Evolutionary conservation across 768 basidiomycete species (phyloP).

Genomic region (Boletus rufocinnamomeus): DNA sequence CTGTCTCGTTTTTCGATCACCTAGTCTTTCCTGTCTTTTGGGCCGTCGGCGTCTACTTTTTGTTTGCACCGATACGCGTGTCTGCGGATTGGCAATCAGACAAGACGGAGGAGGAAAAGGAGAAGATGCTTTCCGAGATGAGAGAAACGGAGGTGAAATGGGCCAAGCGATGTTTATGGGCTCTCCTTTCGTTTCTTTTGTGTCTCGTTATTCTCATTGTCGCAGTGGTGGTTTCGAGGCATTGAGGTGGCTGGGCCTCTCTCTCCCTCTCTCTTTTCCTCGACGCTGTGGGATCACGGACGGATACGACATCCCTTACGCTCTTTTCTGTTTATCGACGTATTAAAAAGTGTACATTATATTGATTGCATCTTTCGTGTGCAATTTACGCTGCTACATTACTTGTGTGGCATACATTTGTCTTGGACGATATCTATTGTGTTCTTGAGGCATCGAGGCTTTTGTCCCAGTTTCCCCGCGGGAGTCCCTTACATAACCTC

Average conservation of each 20-base stretch:
- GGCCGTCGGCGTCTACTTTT: constrained; percentile 58
- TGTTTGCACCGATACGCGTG: constrained; percentile 51
- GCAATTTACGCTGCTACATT: neutral
- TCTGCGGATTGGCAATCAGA: constrained; percentile 57
- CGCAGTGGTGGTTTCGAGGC: constrained; percentile 24
- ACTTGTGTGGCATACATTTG: neutral
- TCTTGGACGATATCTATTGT: too few relatives aligned
- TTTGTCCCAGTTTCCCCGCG: too few relatives aligned
- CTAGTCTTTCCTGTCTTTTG: constrained; percentile 65
- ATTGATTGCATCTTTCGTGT: neutral
- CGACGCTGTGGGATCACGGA: neutral
- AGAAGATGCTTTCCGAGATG: constrained; percentile 47
- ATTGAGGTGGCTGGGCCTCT: constrained; percentile 21
- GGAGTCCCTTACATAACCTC: too few relatives aligned
- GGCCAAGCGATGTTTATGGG: constrained; percentile 57
- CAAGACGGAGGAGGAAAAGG: constrained; percentile 53
- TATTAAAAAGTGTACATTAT: constrained; percentile 13
- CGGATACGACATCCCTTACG: constrained; percentile 2
- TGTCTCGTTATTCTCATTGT: constrained; percentile 37
- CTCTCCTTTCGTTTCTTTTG: constrained; percentile 47
- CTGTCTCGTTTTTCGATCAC: neutral
- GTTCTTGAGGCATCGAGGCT: too few relatives aligned
- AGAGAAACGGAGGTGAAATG: constrained; percentile 54
- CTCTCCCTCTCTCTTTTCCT: neutral
- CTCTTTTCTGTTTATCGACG: constrained; percentile 8